Conservation (phyloP, 2,329 filamentous ascomycete species). For the Basipetospora chlamydospora region DNA sequence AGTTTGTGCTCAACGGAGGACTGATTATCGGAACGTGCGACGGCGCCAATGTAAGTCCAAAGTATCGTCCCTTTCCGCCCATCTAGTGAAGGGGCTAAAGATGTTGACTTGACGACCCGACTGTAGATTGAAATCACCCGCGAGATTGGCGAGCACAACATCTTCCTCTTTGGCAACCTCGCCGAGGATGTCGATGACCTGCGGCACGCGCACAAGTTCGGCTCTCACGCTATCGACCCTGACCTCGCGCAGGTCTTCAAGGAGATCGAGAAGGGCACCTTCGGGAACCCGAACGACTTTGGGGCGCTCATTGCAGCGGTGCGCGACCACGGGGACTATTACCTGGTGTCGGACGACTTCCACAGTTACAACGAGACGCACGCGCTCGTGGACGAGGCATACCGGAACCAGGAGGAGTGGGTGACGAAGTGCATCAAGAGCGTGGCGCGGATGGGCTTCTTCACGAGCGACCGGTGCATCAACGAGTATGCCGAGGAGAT, state of each 20-base stretch:
- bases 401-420: constrained; percentile 87
- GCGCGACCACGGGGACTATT: constrained; percentile 89
- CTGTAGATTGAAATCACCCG: constrained; percentile 82
- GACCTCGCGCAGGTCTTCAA: constrained; percentile 71
- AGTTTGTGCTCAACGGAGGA: constrained; percentile 94
- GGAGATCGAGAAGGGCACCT: constrained; percentile 63
- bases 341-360: constrained; percentile 96
- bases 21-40: constrained; percentile 97
- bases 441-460: constrained; percentile 93
- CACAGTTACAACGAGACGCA: constrained; percentile 89
- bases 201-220: constrained; percentile 78
- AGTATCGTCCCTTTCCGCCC: no score
- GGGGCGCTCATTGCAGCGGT: constrained; percentile 73
- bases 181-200: constrained; percentile 95
- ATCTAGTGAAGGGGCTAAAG: no score
- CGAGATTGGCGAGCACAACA: constrained; percentile 91
- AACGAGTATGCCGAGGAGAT: constrained; percentile 94
- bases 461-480: constrained; percentile 87
- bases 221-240: constrained; percentile 60
- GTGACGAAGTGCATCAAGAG: constrained; percentile 76
- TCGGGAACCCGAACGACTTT: constrained; percentile 69
- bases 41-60: constrained; percentile 73
- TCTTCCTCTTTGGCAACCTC: constrained; percentile 95
- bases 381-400: constrained; percentile 77
- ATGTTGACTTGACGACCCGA: no score